Evolutionary conservation across 2,329 filamentous ascomycete species (phyloP).

Genomic region (Xylaria sp.): DNA sequence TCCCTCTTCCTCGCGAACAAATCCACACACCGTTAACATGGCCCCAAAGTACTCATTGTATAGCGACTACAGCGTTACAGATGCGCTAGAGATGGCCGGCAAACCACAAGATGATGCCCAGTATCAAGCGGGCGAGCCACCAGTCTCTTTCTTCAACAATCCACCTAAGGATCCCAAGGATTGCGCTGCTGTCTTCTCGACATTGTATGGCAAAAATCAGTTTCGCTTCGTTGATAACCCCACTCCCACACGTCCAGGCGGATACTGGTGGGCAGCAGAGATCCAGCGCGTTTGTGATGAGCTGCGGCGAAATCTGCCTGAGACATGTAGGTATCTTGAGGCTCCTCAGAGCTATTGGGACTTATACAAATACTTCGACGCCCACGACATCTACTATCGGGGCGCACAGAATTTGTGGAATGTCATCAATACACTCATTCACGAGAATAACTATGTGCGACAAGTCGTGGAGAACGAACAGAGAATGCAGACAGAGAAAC

Average conservation of each 20-base stretch:
- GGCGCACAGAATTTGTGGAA: slow-evolving; percentile 63
- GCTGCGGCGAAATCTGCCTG: slow-evolving; percentile 33
- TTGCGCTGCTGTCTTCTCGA: slow-evolving; percentile 55
- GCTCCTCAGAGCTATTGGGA: slow-evolving; percentile 51
- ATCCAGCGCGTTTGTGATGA: slow-evolving; percentile 45
- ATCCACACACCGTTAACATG: slow-evolving; percentile 21
- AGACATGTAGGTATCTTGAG: slow-evolving; percentile 35
- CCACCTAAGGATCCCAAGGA: slow-evolving; percentile 25
- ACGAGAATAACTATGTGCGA: slow-evolving; percentile 53
- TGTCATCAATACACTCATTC: slow-evolving; percentile 55
- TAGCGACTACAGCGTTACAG: slow-evolving; percentile 28
- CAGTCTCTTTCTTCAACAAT: slow-evolving; percentile 39
- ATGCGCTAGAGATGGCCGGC: slow-evolving; percentile 39
- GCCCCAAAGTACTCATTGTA: slow-evolving; percentile 37
- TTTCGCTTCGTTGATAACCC: slow-evolving; percentile 50
- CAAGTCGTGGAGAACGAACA: slow-evolving; percentile 16
- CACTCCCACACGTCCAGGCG: slow-evolving; percentile 45
- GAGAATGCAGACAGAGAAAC: slow-evolving; percentile 6
- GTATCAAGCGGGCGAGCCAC: slow-evolving; percentile 39
- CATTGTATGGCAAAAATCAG: slow-evolving; percentile 44
- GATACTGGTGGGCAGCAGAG: slow-evolving; percentile 55
- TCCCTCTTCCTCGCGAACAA: not conserved
- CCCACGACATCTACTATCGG: slow-evolving; percentile 58
- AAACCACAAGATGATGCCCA: slow-evolving; percentile 22
- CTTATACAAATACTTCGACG: slow-evolving; percentile 62